Evolutionary conservation across 352 stramenopile species (phyloP).

Genomic region (Saprolegnia parasitica): DNA sequence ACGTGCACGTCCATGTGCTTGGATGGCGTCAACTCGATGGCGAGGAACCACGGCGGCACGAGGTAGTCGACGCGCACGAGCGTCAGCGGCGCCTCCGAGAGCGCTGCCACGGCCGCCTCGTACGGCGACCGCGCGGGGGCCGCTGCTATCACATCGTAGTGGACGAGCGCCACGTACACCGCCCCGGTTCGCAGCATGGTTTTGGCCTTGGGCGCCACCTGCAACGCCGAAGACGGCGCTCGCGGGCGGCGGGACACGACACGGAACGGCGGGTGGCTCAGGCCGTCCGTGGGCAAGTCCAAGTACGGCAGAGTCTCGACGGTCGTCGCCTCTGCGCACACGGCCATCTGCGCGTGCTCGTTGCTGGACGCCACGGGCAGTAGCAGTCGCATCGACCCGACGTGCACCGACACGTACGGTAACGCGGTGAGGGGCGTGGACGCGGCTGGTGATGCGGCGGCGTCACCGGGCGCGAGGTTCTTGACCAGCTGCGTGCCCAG

Average conservation of each 20-base stretch:
- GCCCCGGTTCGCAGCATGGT: neutral
- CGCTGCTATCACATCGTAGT: neutral
- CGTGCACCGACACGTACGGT: conserved; percentile 1
- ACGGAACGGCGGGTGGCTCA: conserved; percentile 16
- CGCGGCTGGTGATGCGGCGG: neutral
- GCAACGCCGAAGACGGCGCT: neutral
- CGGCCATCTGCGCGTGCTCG: neutral
- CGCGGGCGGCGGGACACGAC: neutral
- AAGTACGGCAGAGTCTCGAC: neutral
- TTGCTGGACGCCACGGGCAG: neutral
- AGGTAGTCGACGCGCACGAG: conserved; percentile 10
- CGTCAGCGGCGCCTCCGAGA: neutral
- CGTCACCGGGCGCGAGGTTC: no score
- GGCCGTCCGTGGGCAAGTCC: conserved; percentile 6
- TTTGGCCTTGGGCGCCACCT: neutral
- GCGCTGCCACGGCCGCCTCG: neutral
- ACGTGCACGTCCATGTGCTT: neutral
- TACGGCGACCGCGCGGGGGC: neutral
- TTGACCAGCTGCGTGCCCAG: neutral
- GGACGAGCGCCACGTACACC: neutral
- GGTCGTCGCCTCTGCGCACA: neutral
- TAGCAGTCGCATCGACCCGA: conserved; percentile 2
- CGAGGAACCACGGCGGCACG: neutral
- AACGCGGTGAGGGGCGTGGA: neutral
- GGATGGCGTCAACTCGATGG: neutral